A percentile compares a stretch with the other conserved stretches of the same genome.
These are phyloP conservation scores for Leccinum pachyderme DNA, from an alignment of 1,284 basidiomycete genomes.

Conservation along the genomic window DNA sequence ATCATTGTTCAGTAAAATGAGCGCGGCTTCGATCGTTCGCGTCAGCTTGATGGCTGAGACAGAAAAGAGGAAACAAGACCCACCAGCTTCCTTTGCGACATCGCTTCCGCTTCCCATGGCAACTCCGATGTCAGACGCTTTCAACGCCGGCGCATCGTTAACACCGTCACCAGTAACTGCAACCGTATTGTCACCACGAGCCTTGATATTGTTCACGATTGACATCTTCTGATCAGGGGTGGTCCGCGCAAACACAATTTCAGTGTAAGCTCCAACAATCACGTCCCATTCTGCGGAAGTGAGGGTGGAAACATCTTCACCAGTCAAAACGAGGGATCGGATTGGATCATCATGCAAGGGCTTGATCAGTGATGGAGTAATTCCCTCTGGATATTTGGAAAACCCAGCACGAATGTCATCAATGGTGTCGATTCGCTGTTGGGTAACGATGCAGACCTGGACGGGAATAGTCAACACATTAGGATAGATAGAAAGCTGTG, in stretches of 20 bases:
- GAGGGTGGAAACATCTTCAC: conserved; percentile 44
- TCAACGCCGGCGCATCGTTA: conserved; percentile 60
- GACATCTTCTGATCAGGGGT: conserved; percentile 60
- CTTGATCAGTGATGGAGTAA: conserved; percentile 15
- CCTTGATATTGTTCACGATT: conserved; percentile 56
- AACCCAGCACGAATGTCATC: conserved; percentile 32
- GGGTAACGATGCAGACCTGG: conserved; percentile 58
- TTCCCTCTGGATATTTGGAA: background rate
- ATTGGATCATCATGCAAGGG: conserved; percentile 28
- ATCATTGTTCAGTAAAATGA: conserved; percentile 36
- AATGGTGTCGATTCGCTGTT: conserved; percentile 42
- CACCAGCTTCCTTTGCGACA: conserved; percentile 68
- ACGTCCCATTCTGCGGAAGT: conserved; percentile 49
- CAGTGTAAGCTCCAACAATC: conserved; percentile 45
- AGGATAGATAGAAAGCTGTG: conserved; percentile 1
- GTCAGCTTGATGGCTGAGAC: background rate
- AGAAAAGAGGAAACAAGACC: conserved; percentile 2
- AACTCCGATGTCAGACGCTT: conserved; percentile 84
- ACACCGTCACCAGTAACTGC: conserved; percentile 59
- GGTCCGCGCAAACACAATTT: conserved; percentile 62
- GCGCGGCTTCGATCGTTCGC: conserved; percentile 18
- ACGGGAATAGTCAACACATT: background rate
- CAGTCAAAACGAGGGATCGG: conserved; percentile 42
- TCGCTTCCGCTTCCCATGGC: conserved; percentile 87
- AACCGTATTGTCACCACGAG: conserved; percentile 44